Evolutionary conservation across 2,329 filamentous ascomycete species (phyloP), one percentile per base, ranked within the genome.

Genomic region (Thyridium curvatum): DNA sequence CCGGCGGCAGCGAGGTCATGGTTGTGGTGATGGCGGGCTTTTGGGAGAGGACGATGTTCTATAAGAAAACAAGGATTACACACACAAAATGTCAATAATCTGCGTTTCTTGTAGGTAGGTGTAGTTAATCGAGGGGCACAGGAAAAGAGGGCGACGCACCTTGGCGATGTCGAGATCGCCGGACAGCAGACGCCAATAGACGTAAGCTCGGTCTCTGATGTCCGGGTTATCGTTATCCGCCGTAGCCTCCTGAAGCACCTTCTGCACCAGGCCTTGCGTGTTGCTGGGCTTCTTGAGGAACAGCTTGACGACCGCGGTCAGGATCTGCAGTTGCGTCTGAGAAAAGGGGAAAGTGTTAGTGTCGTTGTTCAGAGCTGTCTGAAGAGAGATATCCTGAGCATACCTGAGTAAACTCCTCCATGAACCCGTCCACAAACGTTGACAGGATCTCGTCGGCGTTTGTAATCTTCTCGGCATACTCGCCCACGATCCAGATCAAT

Each of bases 391-490:
- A 6, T 26, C 6, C 21, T 10, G n/a, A 15, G 60, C 76, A 50
- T 59, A 87, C 85, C 71, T 94, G 91, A 38, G 90, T 93, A 57
- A 96, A 97, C 61, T 98, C 93, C 59, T 97, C 93, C 60, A 86
- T 85, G 60, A 98, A 97, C 1, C 82, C 84, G 40, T 97, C 93
- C 12, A 96, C 91, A 55, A 98, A 98, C 14, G 85, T 82, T 38
- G 81, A 75, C 42, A 98, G 65, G 46, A 98, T 97, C 51, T 97
- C 88, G 47, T 90, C 89, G n/a, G 93, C 93, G 53, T 98, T 97
- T 66, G 79, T 94, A 55, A 98, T 98, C 72, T 98, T 98, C 69
- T 98, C 93, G 1, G 93, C 93, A 58, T 98, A 98, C 61, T 98
- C 93, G 50, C 93, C 93, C 6, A 98, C 91, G 50, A 98, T 97